Base-by-base conservation (phyloP, 306 rosid species). In the Carpinus viminea region DNA sequence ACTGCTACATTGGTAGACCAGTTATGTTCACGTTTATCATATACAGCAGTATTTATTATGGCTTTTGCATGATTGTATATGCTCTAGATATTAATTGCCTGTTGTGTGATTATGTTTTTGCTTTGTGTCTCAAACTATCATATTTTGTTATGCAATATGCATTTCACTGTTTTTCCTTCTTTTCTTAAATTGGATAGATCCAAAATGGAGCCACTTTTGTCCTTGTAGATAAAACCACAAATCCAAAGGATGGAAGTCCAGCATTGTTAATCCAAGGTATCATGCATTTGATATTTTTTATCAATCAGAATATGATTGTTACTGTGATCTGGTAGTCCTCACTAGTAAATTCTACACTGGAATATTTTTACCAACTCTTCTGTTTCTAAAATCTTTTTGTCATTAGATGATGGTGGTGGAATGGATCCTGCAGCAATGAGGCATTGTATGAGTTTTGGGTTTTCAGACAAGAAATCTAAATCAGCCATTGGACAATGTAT, bases 151-250 rank as follows among this genome's bases (percentile, higher is more conserved):
- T 24, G 54, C 79, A 79, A 79, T 77, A 52, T 24, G 54, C 79
- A 79, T 80, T 77, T 55, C 55, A 64, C 50, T 20, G 64, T 84
- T 74, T 78, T 55, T 77, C 82, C 75, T 77, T 79, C 66, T 74
- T 74, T 76, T 73, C 69, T 80, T 54, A 57, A 82, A 74, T 79
- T 84, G 94, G 82, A 82, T 87, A 95, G 98, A 91, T 93, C 86
- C 90, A 89, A 83, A 91, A 91, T 77, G 98, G 98, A 81, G 98
- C 98, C 79, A 88, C 97, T 82, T 88, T 88, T 91, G 98, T 95
- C 79, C 76, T 36, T 72, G 89, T 95, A 62, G 98, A 95, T 86
- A 95, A 85, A 92, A 91, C 78, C 50, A 74, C 78, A 80, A 92
- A 87, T 88, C 93, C 98, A 74, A 90, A 87, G 83, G 91, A 95